Evolutionary conservation across 2,329 filamentous ascomycete genomes (phyloP), one percentile per base, ranked within the genome.

Genomic region (Venturia carpophila): DNA sequence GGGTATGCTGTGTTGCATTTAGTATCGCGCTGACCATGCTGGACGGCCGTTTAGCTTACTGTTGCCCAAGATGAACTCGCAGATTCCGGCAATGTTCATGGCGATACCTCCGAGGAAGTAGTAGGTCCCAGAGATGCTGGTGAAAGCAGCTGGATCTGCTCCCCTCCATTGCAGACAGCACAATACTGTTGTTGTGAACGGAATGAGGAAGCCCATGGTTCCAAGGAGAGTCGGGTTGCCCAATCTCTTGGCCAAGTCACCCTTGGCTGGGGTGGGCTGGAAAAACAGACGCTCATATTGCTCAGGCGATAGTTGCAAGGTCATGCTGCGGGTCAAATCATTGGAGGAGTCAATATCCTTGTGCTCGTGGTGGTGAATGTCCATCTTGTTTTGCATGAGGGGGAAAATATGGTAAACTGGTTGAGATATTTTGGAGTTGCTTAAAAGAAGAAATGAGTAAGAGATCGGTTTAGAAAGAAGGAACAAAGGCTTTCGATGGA

Each of bases 21-120:
- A 56, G 52, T 13, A 2, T 56, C 10, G 27, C 7, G 27, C 21
- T 6, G 3, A 11, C 6, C 37, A 15, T 13, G 1, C 7, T 17
- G n/a, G 37, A 39, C 37, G 37, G 11, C n/a, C n/a, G 37, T 39
- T 39, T 13, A 5, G 64, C 69, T 30, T 66, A 70, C 69, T 70
- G 66, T 71, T 70, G 39, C 69, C 71, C 13, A 73, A 66, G 27
- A 73, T 68, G 64, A 73, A 72, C 56, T 73, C 71, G 30, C 65
- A 66, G 39, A 72, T 64, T 13, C 69, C 71, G 37, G 71, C 70
- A 39, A 73, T 52, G 27, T 66, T 66, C 69, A 73, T 71, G 10
- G 67, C 68, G 56, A 71, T 68, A 17, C 58, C 65, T 21, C 71
- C 71, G 1, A 73, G 55, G 63, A 72, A 72, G 60, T 70, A 71